Evolutionary conservation across 73 alveolate species (phyloP), one percentile per base, ranked within the genome.

Genomic region (Diophrys sp.): DNA sequence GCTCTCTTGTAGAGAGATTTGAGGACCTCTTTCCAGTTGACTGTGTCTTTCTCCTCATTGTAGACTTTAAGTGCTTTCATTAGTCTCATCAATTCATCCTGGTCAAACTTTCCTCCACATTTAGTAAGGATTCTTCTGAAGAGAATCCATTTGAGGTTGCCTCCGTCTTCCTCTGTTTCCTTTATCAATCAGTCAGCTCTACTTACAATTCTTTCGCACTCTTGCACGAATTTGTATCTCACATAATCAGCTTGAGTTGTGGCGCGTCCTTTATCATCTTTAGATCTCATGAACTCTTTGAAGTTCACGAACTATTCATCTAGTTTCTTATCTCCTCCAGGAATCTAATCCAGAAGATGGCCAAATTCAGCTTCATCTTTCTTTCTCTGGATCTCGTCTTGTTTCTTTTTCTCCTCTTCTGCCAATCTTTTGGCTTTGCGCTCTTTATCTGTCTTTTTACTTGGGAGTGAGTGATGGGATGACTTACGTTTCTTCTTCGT

Each of bases 21-120:
- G 2, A 68, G 75, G 30, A 68, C 2, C 24, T 68, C 11, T 28
- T 55, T 18, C 25, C 31, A 68, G 25, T 68, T 68, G 24, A 68
- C 62, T 11, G 62, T 11, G 18, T 44, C 75, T 68, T 68, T 68
- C 25, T 68, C 75, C 24, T 68, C 2, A 28, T 68, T 31, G 26
- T 23, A 2, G 1, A 68, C 75, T 5, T 55, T 25, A 2, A 68
- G 55, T 2, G 75, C 75, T 2, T 23, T 68, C 75, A 68, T 18
- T 31, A 68, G 29, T 27, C 24, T 23, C 24, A 26, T 31, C 24
- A 68, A 5, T 2, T 68, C 75, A 25, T 28, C 26, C 2, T 68
- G 62, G 18, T 44, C 62, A 44, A 44, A 44, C 18, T 44, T 44
- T 18, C 62, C 62, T 44, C 62, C 62, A 44, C 62, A 44, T 11